Conservation (phyloP, 306 rosid species). For the Cucumis cinereus region DNA sequence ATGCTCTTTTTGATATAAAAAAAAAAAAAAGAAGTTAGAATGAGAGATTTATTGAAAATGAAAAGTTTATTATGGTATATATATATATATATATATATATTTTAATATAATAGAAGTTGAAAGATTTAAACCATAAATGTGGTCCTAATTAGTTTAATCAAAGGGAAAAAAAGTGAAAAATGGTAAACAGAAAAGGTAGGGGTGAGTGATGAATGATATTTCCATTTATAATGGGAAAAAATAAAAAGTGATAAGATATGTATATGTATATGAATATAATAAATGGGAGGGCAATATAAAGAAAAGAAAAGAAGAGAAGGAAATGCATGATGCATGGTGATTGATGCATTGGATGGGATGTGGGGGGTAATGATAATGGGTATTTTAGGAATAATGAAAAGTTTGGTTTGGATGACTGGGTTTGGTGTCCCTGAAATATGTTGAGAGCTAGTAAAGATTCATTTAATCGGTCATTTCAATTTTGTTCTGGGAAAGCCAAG, state of each 20-base stretch:
- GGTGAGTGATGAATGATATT: not conserved
- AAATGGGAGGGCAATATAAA: not conserved
- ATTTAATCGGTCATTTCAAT: not conserved
- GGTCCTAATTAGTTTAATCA: not conserved
- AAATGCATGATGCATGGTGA: not conserved
- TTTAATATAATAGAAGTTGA: no score
- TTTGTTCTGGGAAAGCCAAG: not conserved
- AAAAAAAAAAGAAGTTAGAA: no score
- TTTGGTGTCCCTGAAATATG: constrained; percentile 3
- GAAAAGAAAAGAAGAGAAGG: not conserved
- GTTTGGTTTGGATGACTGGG: not conserved
- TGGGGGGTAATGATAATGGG: not conserved
- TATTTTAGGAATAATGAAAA: not conserved
- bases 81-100: no score
- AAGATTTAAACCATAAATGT: no score
- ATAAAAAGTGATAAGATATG: not conserved
- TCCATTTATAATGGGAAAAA: not conserved
- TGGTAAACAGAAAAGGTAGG: not conserved
- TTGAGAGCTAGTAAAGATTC: not conserved
- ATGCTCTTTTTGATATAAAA: no score
- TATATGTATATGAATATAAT: not conserved
- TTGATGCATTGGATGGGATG: not conserved
- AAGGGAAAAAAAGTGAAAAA: not conserved
- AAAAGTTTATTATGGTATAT: no score
- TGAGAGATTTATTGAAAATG: no score